Evolutionary conservation across 257 asterid genomes (phyloP).

Genomic region (Forsythia suspensa): DNA sequence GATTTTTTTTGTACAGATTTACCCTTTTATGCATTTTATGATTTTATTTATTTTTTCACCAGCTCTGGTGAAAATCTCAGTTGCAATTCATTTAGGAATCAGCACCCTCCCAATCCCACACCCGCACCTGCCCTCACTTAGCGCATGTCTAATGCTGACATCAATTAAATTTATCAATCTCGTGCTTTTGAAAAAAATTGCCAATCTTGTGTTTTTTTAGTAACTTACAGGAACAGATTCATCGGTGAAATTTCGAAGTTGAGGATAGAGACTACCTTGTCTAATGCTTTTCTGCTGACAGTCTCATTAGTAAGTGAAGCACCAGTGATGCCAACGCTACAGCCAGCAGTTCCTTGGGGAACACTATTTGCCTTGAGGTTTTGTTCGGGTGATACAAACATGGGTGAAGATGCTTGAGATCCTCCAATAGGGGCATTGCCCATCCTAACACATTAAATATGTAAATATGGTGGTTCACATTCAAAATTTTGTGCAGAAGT

Average conservation of each 20-base stretch:
- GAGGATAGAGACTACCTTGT: conserved; percentile 59
- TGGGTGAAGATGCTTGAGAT: conserved; percentile 35
- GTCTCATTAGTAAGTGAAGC: conserved; percentile 60
- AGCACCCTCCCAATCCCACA: not conserved
- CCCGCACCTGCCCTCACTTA: not conserved
- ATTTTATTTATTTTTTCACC: not conserved
- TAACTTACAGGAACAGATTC: not conserved
- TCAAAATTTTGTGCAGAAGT: not conserved
- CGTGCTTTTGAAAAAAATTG: not conserved
- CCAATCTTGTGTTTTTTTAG: not conserved
- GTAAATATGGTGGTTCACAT: conserved; percentile 11
- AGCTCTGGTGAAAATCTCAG: not conserved
- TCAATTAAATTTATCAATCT: not conserved
- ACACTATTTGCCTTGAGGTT: conserved; percentile 39
- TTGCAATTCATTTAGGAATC: not conserved
- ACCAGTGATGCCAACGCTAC: conserved; percentile 31
- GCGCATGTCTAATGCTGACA: not conserved
- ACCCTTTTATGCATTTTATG: not conserved
- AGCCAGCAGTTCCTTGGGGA: conserved; percentile 34
- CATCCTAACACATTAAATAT: conserved; percentile 41
- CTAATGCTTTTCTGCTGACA: conserved; percentile 89
- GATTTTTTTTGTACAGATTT: not conserved
- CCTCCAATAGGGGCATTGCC: conserved; percentile 39
- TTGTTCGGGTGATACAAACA: conserved; percentile 37
- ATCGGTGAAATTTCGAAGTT: conserved; percentile 10